A percentile compares a stretch with the other conserved stretches of the same genome.
Conservation (phyloP, 495 filamentous ascomycete species). For the Tetracladium marchalianum region DNA sequence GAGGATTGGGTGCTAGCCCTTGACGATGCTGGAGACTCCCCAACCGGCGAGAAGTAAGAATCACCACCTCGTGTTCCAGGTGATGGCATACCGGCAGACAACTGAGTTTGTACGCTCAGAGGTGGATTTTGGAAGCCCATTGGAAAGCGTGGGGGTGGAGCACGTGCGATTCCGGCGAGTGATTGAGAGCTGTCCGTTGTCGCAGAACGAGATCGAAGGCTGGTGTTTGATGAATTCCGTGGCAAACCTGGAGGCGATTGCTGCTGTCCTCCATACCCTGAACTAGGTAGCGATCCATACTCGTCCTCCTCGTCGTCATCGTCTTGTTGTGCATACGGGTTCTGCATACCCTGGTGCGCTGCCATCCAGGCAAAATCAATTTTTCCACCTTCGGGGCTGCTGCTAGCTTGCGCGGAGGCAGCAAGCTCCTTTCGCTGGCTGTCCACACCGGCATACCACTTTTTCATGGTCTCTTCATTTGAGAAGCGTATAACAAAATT, state of each 20-base stretch:
- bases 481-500: constrained; percentile 90
- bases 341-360: constrained; percentile 52
- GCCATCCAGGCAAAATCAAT: constrained; percentile 73
- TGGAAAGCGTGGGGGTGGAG: constrained; percentile 59
- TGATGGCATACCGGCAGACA: constrained; percentile 31
- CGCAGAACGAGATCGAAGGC: constrained; percentile 68
- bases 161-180: constrained; percentile 33
- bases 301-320: constrained; percentile 67
- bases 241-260: constrained; percentile 35
- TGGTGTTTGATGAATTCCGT: constrained; percentile 72
- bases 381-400: constrained; percentile 25
- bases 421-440: constrained; percentile 43
- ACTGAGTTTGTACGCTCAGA: constrained; percentile 66
- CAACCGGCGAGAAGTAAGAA: constrained; percentile 87
- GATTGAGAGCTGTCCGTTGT: constrained; percentile 60
- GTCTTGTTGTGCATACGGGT: constrained; percentile 71
- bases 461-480: constrained; percentile 85
- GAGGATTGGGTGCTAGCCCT: constrained; percentile 56
- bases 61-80: constrained; percentile 32
- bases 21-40: constrained; percentile 74
- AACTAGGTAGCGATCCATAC: constrained; percentile 9
- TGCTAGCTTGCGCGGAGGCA: constrained; percentile 6
- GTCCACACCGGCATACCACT: constrained; percentile 65
- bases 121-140: constrained; percentile 45
- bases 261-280: constrained; percentile 11